These are phyloP conservation scores for Paramecium biaurelia DNA, from an alignment of 73 alveolate genomes.

Conservation along the genomic window DNA sequence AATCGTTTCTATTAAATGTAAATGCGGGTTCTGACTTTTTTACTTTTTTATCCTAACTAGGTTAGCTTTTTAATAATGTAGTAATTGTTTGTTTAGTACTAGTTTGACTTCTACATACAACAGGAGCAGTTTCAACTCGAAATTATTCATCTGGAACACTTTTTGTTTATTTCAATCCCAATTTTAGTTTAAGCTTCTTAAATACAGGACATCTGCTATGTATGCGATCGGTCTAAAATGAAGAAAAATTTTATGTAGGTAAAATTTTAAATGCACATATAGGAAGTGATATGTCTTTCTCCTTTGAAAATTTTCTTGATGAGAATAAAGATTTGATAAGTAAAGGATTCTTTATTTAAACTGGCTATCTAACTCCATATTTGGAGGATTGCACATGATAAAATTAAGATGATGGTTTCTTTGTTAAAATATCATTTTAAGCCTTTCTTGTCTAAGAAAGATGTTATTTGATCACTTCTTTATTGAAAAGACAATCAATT, in stretches of 20 bases:
- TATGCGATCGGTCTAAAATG: neutral
- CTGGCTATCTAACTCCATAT: neutral
- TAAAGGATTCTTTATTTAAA: neutral
- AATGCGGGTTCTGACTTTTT: neutral
- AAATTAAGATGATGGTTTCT: neutral
- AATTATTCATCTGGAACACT: neutral
- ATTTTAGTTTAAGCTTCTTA: neutral
- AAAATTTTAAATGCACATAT: neutral
- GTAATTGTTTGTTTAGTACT: neutral
- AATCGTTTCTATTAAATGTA: neutral
- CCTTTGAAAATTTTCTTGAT: neutral
- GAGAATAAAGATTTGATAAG: neutral
- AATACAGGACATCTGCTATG: slow-evolving; percentile 37
- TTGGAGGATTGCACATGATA: neutral
- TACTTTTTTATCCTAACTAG: neutral
- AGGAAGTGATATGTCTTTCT: neutral
- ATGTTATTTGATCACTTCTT: neutral
- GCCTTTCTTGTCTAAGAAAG: neutral
- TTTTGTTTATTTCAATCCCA: neutral
- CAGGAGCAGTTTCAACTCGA: neutral
- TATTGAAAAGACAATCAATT: neutral
- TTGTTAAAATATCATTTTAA: neutral
- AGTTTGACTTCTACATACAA: neutral
- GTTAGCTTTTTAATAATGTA: neutral
- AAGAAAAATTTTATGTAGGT: neutral